phyloP scores from a whole-genome alignment of 345 rosid species.

The Cardamine chenopodiifolia region DNA sequence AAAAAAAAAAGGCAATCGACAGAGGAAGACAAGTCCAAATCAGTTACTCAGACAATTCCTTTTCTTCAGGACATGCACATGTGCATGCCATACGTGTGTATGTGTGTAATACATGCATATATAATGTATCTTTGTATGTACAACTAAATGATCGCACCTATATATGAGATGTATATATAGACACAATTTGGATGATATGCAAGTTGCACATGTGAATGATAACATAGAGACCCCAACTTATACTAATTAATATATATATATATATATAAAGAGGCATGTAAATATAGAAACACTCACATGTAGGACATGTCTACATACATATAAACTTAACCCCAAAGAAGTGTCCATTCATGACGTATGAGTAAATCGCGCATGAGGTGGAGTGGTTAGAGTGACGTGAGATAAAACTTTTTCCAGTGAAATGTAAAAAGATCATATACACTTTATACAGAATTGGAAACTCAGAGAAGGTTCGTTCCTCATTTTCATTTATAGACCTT shows the following conservation, averaged over 20 bases:
- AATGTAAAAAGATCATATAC: neutral
- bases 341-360: conserved; percentile 5
- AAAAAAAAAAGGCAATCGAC: neutral
- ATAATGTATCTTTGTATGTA: conserved; percentile 4
- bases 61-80: conserved; percentile 20
- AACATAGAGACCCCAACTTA: neutral
- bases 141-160: neutral
- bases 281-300: neutral
- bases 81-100: neutral
- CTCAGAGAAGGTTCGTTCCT: conserved; percentile 13
- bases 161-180: neutral
- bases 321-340: neutral
- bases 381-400: conserved; percentile 35
- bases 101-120: neutral
- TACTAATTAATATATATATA: neutral
- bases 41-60: conserved; percentile 17
- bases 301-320: conserved; percentile 7
- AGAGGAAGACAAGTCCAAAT: conserved; percentile 1
- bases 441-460: conserved; percentile 6
- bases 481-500: neutral
- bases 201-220: neutral
- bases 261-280: neutral
- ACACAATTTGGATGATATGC: conserved; percentile 1
- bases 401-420: conserved; percentile 12
- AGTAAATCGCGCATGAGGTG: conserved; percentile 10